phyloP scores from a whole-genome alignment of 2,329 filamentous ascomycete genomes.

The Sclerotinia nivalis region DNA sequence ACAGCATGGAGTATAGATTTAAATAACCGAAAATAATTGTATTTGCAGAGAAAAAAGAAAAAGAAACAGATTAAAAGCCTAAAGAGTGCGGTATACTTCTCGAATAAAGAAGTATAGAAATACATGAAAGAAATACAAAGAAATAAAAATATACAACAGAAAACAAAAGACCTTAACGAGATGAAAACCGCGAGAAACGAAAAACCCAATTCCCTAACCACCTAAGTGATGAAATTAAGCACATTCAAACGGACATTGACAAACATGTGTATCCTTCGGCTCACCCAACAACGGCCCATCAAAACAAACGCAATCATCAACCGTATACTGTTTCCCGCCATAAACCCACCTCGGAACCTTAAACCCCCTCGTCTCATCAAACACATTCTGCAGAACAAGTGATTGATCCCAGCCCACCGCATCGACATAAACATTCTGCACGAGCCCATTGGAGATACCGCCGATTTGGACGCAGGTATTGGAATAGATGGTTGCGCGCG shows the following conservation, averaged over 20 bases:
- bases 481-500: background rate
- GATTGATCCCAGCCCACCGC: background rate
- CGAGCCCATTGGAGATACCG: background rate
- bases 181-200: background rate
- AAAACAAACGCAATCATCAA: background rate
- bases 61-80: background rate
- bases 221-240: background rate
- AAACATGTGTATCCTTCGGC: conserved; percentile 14
- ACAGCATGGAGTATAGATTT: background rate
- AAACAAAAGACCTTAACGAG: background rate
- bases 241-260: conserved; percentile 4
- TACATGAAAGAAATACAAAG: background rate
- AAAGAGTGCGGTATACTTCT: background rate
- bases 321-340: background rate
- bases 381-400: background rate
- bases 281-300: background rate
- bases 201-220: background rate
- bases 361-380: background rate
- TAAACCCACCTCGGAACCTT: background rate
- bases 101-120: background rate
- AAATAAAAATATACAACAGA: background rate
- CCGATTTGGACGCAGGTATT: background rate
- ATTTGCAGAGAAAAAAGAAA: background rate
- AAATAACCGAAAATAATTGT: background rate
- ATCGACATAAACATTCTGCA: background rate